Base-by-base conservation (phyloP, 306 rosid genomes). In the Medicago lupulina region DNA sequence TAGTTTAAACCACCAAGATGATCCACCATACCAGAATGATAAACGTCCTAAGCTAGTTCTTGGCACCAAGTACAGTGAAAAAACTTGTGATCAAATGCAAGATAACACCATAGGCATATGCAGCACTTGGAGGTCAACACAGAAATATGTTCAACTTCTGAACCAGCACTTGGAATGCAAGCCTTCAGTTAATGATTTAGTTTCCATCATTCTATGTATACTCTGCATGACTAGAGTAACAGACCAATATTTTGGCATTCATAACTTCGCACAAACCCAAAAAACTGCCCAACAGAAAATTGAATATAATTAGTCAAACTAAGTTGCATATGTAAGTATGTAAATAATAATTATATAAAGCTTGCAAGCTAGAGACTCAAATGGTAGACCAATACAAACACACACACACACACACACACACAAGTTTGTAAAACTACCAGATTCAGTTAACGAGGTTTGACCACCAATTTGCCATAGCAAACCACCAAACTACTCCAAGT, bases 1-100 rank as follows among this genome's bases (percentile, higher is more conserved):
- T 51, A 62, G 58, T 25, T 66, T 66, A 49, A 80, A 76, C 67
- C 57, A 25, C 49, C 67, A 46, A 57, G 31, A 63, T 53, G 59
- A 75, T 75, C 73, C 60, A 75, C 28, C 61, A 54, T 23, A 23
- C 28, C 44, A 64, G 63, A 53, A 15, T 39, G 49, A 66, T 47
- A 1, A 0, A 73, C 43, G 74, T 62, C 21, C 44, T 54, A 62
- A 69, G 57, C 74, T 66, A 79, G 76, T 50, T 43, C 55, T 51
- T 61, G 60, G 68, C 47, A 65, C 21, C 44, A 38, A 36, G 49
- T 63, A 57, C 74, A 41, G 55, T 16, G 49, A 57, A 64, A 62
- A 65, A 41, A 61, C n/a, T 31, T 70, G 15, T 60, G 18, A 68
- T 58, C 57, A 66, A 50, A 73, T 19, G 46, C 67, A 43, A 61